Conservation (phyloP, 768 basidiomycete species). For the Naganishia friedmannii region DNA sequence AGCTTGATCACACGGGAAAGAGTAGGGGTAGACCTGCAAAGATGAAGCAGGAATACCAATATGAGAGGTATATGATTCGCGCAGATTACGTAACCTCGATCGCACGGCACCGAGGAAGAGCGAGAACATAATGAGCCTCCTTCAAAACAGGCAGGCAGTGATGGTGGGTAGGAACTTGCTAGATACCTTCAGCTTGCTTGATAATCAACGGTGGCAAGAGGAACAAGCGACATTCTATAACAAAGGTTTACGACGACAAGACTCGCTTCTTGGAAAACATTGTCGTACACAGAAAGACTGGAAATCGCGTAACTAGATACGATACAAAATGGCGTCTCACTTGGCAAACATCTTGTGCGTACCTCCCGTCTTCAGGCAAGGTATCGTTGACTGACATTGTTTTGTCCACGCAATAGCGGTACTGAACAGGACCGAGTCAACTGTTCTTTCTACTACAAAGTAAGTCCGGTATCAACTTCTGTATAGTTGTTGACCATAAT, state of each 20-base stretch:
- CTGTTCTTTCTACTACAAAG: constrained; percentile 98
- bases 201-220: constrained; percentile 14
- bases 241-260: neutral
- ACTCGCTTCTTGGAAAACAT: neutral
- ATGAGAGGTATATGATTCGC: neutral
- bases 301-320: neutral
- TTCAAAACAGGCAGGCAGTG: no score
- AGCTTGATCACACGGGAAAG: neutral
- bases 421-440: constrained; percentile 72
- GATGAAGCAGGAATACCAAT: neutral
- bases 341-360: constrained; percentile 83
- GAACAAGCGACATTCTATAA: neutral
- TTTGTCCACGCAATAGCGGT: constrained; percentile 37
- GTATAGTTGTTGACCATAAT: neutral
- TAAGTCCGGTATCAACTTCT: constrained; percentile 50
- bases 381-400: constrained; percentile 45
- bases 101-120: neutral
- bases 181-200: neutral
- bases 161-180: constrained; percentile 7
- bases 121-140: neutral
- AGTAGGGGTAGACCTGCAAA: neutral
- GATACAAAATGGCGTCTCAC: constrained; percentile 49
- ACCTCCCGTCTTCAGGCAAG: constrained; percentile 60
- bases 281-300: neutral
- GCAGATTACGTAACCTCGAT: constrained; percentile 12